Evolutionary conservation across 1,139 yeast genomes (phyloP).

Genomic region (Nadsonia commutata): DNA sequence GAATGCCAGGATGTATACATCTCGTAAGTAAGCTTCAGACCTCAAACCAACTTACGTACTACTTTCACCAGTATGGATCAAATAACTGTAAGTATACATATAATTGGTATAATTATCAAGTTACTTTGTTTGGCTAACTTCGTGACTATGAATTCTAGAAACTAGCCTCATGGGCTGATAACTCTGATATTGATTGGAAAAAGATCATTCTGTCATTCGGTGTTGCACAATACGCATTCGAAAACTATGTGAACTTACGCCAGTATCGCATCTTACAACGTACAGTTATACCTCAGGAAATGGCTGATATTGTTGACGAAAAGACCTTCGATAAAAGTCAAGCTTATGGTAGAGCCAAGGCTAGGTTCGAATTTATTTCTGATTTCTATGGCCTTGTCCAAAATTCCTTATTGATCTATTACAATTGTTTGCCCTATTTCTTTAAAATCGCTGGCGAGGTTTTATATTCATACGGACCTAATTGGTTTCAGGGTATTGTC

Average conservation of each 20-base stretch:
- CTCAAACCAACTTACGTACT: too few species aligned
- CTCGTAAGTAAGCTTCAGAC: too few species aligned
- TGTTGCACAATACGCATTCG: constrained; percentile 60
- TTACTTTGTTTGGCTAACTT: too few species aligned
- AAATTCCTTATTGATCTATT: constrained; percentile 43
- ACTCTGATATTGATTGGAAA: constrained; percentile 65
- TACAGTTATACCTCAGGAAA: constrained; percentile 43
- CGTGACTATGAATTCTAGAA: too few species aligned
- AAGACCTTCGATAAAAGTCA: constrained; percentile 71
- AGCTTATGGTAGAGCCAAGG: constrained; percentile 69
- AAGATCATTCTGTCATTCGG: constrained; percentile 57
- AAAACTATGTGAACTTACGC: constrained; percentile 57
- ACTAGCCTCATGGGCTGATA: constrained; percentile 32
- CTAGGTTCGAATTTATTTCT: constrained; percentile 49
- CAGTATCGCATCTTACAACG: constrained; percentile 57
- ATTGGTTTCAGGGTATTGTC: constrained; percentile 22
- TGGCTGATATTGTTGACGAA: constrained; percentile 41
- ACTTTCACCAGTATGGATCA: too few species aligned
- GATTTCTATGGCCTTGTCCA: constrained; percentile 38
- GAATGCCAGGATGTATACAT: too few species aligned
- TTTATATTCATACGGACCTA: constrained; percentile 23
- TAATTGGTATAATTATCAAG: too few species aligned
- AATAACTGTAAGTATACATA: too few species aligned
- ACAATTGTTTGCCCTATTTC: constrained; percentile 50
- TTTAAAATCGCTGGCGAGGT: constrained; percentile 43